Evolutionary conservation across 1,139 yeast genomes (phyloP), one percentile per base, ranked within the genome.

Genomic region (Suhomyces atakaporum): DNA sequence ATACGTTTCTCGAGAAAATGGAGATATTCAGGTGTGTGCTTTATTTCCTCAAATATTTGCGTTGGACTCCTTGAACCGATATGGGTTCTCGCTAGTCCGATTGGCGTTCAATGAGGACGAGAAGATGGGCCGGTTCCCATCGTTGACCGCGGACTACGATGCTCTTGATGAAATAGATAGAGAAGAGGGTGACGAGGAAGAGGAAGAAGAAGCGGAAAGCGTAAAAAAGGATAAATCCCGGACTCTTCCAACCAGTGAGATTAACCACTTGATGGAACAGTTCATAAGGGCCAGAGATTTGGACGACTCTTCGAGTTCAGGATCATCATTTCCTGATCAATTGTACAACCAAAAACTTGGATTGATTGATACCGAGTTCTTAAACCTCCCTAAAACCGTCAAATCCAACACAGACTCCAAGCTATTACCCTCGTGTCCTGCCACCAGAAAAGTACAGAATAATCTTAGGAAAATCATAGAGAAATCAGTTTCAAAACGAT

Each of bases 101-200:
- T 55, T 89, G n/a, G 95, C 97, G 1, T 86, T 77, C 58, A 73
- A 75, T 22, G 96, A 88, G 48, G 97, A 90, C 54, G 84, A 79
- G 46, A 78, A 83, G 44, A 63, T 75, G 10, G 79, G 84, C 11
- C 67, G 68, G 30, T 84, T 85, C 47, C 82, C 86, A 0, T 62
- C 64, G 15, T 57, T 86, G 31, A 56, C 67, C 1, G 57, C 64
- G 4, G 46, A 36, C 7, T 14, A 27, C 4, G 39, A 26, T 4
- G 40, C 36, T 4, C 40, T 31, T 7, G 38, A 32, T 6, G 36
- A 25, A 14, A 36, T 25, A 11, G 41, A 38, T 10, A 22, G 11
- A 7, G 43, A 37, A 9, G 19, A 30, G 6, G 40, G 34, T 3
- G 35, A 32, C 19, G 37, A 25, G 6, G 27, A 36, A 7, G 30